phyloP scores from a whole-genome alignment of 495 filamentous ascomycete species.

The Podospora pseudoanserina region DNA sequence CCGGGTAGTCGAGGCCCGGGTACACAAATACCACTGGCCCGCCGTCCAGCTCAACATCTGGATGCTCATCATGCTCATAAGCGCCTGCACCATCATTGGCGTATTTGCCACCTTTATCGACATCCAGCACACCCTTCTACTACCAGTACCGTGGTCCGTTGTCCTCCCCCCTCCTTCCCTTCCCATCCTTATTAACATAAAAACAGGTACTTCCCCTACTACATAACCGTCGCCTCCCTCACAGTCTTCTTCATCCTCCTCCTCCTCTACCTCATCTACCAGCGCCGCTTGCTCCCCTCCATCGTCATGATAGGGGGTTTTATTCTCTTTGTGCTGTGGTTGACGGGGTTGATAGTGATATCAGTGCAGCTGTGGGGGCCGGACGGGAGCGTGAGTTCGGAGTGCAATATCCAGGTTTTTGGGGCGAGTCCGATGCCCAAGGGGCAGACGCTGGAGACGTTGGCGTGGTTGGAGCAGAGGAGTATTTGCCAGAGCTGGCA shows the following conservation, averaged over 20 bases:
- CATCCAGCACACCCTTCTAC: constrained; percentile 66
- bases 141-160: constrained; percentile 79
- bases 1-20: constrained; percentile 37
- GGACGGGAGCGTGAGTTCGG: constrained; percentile 66
- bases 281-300: constrained; percentile 78
- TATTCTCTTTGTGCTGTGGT: constrained; percentile 88
- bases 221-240: constrained; percentile 67
- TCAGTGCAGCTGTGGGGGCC: constrained; percentile 86
- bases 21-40: constrained; percentile 87
- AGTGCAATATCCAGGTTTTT: constrained; percentile 72
- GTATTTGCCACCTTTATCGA: constrained; percentile 82
- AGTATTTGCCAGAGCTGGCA: constrained; percentile 77
- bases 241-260: constrained; percentile 69
- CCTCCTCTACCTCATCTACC: constrained; percentile 67
- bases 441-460: constrained; percentile 64
- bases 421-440: constrained; percentile 42
- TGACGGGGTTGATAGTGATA: constrained; percentile 88
- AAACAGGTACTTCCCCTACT: constrained; percentile 88
- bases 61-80: constrained; percentile 81
- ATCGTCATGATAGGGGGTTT: constrained; percentile 89
- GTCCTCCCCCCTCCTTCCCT: background rate
- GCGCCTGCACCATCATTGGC: constrained; percentile 74
- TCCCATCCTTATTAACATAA: background rate
- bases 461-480: constrained; percentile 84
- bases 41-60: constrained; percentile 89